Percentiles rank a stretch among this genome's conserved stretches.
phyloP scores from a whole-genome alignment of 139 green algal genomes.

The Coelastrella sp. region DNA sequence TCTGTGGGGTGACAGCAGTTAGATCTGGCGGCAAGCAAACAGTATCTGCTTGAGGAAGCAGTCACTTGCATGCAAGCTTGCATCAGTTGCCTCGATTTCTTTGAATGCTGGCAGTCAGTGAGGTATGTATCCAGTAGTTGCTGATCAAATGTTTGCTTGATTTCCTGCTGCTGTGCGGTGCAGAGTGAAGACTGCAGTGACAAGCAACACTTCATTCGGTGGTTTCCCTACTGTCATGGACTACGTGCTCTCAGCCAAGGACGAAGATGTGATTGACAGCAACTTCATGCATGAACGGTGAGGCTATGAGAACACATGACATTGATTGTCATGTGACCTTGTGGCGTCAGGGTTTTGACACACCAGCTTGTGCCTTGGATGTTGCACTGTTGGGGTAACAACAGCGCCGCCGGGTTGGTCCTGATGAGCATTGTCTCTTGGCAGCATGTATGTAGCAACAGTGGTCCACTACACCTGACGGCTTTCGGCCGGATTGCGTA shows the following conservation, averaged over 20 bases:
- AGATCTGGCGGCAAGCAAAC: no score
- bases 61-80: no score
- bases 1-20: no score
- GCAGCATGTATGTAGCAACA: no score
- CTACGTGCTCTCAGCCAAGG: conserved; percentile 87
- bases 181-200: conserved; percentile 67
- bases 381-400: no score
- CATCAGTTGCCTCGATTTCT: not conserved
- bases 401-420: no score
- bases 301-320: no score
- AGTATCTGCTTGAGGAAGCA: no score
- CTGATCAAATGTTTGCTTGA: not conserved
- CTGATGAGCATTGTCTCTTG: no score
- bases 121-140: not conserved
- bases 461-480: no score
- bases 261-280: conserved; percentile 85
- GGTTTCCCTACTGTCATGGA: conserved; percentile 87
- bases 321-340: not conserved
- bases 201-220: conserved; percentile 69
- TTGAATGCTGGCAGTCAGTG: not conserved
- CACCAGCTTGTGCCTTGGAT: not conserved
- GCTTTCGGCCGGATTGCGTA: no score
- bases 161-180: conserved; percentile 10
- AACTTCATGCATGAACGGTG: conserved; percentile 85
- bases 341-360: not conserved